Percentiles rank a stretch among this genome's conserved stretches.
Evolutionary conservation across 2,329 filamentous ascomycete genomes (phyloP).

Genomic region (Fusarium subglutinans): DNA sequence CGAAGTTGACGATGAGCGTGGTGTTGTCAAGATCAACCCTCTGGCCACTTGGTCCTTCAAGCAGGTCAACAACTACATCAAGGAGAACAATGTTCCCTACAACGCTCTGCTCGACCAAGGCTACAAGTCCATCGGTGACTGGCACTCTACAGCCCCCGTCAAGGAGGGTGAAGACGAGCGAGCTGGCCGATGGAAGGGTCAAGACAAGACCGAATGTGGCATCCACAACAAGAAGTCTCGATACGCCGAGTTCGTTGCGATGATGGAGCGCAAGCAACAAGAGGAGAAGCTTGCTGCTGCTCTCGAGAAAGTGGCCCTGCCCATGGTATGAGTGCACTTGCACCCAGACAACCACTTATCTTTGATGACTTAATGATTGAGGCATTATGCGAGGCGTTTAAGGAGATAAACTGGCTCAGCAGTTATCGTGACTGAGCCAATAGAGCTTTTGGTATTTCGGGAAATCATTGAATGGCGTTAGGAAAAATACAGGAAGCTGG

Average conservation of each 20-base stretch:
- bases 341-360: conserved; percentile 15
- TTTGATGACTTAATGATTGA: conserved; percentile 44
- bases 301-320: conserved; percentile 41
- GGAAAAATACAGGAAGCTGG: conserved; percentile 20
- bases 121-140: conserved; percentile 99
- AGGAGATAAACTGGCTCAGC: conserved; percentile 27
- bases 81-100: conserved; percentile 88
- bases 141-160: conserved; percentile 95
- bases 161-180: conserved; percentile 94
- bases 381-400: conserved; percentile 43
- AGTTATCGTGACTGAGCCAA: conserved; percentile 14
- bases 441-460: conserved; percentile 15
- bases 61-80: conserved; percentile 89
- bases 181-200: conserved; percentile 95
- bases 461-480: conserved; percentile 38
- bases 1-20: conserved; percentile 87
- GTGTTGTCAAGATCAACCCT: conserved; percentile 97
- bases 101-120: conserved; percentile 89
- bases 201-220: conserved; percentile 95
- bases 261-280: conserved; percentile 75
- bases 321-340: conserved; percentile 42
- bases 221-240: conserved; percentile 98
- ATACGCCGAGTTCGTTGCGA: conserved; percentile 84
- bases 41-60: conserved; percentile 93
- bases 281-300: conserved; percentile 51